A percentile compares a stretch with the other conserved stretches of the same genome.
phyloP scores from a whole-genome alignment of 1,139 yeast species.

The Oligophagozyma castellii region DNA sequence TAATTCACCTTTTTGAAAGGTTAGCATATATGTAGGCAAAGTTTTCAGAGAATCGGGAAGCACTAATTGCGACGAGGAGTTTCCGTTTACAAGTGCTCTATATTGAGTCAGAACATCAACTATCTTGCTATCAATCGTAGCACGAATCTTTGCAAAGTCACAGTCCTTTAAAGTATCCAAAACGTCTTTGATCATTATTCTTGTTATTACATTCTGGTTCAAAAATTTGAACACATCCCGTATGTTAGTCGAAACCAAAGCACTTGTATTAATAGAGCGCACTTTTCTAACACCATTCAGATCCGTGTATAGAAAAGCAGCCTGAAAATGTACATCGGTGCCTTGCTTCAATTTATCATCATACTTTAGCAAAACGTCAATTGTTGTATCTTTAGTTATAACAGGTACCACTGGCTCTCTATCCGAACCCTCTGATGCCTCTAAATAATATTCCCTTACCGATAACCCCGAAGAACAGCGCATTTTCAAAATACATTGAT shows the following conservation, averaged over 20 bases:
- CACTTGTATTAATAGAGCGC: slow-evolving; percentile 68
- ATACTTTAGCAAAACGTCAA: slow-evolving; percentile 60
- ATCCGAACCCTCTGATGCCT: slow-evolving; percentile 23
- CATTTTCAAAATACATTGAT: slow-evolving; percentile 71
- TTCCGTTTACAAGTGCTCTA: slow-evolving; percentile 37
- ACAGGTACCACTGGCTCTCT: slow-evolving; percentile 61
- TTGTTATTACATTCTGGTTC: slow-evolving; percentile 70
- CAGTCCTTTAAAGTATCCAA: slow-evolving; percentile 46
- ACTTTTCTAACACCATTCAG: slow-evolving; percentile 65
- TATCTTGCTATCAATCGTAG: slow-evolving; percentile 48
- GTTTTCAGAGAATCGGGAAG: slow-evolving; percentile 74
- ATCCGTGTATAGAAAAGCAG: slow-evolving; percentile 78
- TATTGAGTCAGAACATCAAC: slow-evolving; percentile 69
- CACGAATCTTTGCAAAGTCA: slow-evolving; percentile 49
- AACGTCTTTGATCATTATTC: slow-evolving; percentile 63
- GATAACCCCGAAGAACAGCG: slow-evolving; percentile 86
- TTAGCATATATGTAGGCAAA: slow-evolving; percentile 51
- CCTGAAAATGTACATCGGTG: slow-evolving; percentile 81
- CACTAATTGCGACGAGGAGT: slow-evolving; percentile 49
- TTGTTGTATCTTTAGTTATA: slow-evolving; percentile 48
- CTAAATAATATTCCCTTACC: slow-evolving; percentile 66
- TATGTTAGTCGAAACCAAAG: slow-evolving; percentile 65
- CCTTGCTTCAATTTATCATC: slow-evolving; percentile 65
- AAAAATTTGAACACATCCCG: slow-evolving; percentile 66
- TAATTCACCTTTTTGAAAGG: slow-evolving; percentile 57